A percentile compares a stretch with the other conserved stretches of the same genome.
Evolutionary conservation across 306 rosid genomes (phyloP).

Genomic region (Sicyos baderoa): DNA sequence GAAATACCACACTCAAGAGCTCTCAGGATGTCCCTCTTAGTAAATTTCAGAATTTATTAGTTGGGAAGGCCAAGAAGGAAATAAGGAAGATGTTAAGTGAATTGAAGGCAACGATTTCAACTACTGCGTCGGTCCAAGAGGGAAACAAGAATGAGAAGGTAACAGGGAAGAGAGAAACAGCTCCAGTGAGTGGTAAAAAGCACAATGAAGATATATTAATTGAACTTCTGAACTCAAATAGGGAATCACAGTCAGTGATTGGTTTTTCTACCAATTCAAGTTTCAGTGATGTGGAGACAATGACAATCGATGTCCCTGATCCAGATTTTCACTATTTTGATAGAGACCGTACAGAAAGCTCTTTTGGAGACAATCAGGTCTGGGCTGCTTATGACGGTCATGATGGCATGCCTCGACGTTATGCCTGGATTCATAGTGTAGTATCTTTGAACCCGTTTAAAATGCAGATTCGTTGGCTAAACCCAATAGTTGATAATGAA

Average conservation of each 20-base stretch:
- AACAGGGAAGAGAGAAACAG: conserved; percentile 21
- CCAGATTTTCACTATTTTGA: conserved; percentile 81
- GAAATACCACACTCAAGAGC: conserved; percentile 23
- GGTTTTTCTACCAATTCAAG: conserved; percentile 20
- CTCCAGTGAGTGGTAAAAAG: conserved; percentile 17
- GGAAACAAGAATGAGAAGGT: conserved; percentile 18
- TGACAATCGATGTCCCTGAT: conserved; percentile 59
- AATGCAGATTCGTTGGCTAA: conserved; percentile 63
- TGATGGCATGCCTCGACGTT: conserved; percentile 91
- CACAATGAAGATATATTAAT: conserved; percentile 7
- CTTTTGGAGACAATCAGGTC: conserved; percentile 57
- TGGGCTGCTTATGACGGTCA: conserved; percentile 70
- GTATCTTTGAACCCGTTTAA: conserved; percentile 57
- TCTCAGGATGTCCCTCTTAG: conserved; percentile 30
- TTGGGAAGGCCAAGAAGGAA: conserved; percentile 58
- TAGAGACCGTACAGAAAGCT: conserved; percentile 58
- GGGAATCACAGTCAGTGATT: conserved; percentile 18
- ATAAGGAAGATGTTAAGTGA: conserved; percentile 41
- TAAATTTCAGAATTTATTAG: conserved; percentile 40
- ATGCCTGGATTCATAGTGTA: conserved; percentile 53
- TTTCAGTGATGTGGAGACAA: conserved; percentile 21
- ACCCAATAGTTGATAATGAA: conserved; percentile 50
- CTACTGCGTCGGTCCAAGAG: conserved; percentile 20
- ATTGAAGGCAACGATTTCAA: conserved; percentile 20
- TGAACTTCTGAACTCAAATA: conserved; percentile 16